Base-by-base conservation (phyloP, 768 basidiomycete genomes). In the Dentipellis sp. region DNA sequence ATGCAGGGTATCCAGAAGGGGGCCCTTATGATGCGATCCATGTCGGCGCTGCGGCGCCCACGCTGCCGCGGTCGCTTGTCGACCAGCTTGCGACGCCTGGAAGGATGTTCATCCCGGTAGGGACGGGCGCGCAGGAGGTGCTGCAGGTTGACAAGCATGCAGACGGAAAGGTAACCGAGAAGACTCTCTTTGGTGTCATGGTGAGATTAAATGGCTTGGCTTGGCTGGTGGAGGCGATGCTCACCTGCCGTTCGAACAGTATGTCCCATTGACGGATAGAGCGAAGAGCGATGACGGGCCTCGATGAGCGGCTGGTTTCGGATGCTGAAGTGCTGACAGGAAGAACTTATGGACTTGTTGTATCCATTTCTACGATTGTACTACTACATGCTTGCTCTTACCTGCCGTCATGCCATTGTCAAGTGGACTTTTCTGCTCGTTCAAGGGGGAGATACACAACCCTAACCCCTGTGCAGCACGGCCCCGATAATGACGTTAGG, bases 21-120 rank as follows among this genome's bases (percentile, higher is more conserved):
- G 68, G 60, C 0, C 68, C 68, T 1, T 68, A 62, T 19, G 59
- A 91, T 58, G 86, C 82, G 0, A 97, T 97, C 51, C 94, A 98
- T 62, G 94, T 97, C 38, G 95, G 95, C 3, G 95, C 95, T 0
- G 94, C 95, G 0, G 84, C 94, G 0, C 86, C 90, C 0, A 75
- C 65, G 0, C 70, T 93, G 12, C 94, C 94, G 0, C 68, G 78
- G 19, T 68, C 76, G 0, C 78, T 98, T 1, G 68, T 97, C 29
- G 81, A 88, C 12, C 94, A 95, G 64, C 81, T 93, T 2, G 84
- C 84, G 23, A 66, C 68, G 2, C 86, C 87, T 0, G 89, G 89
- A 14, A 74, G 84, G 53, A 92, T 97, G 87, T 94, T 97, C 72
- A 91, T 97, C 53, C 94, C 94, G 1, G 86, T 97, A 12, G 94